A percentile compares a stretch with the other conserved stretches of the same genome.
Conservation (phyloP, 2,329 filamentous ascomycete genomes). For the Curvularia sp. region DNA sequence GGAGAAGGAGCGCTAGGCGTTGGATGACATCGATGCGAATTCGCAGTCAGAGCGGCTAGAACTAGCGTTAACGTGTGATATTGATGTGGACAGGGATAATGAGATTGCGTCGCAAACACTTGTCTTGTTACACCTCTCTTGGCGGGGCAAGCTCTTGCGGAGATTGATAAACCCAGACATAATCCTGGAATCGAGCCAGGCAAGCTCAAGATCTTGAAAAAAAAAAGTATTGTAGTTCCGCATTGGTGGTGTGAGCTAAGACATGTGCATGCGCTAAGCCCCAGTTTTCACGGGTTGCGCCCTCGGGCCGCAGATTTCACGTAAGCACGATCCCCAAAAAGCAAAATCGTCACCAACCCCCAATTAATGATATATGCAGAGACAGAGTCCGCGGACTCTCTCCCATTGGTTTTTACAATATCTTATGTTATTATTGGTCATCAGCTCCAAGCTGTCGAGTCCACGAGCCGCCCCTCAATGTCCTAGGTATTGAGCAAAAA, state of each 20-base stretch:
- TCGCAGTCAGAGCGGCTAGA: no score
- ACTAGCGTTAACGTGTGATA: neutral
- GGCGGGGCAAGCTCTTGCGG: neutral
- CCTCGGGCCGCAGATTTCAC: neutral
- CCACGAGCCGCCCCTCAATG: neutral
- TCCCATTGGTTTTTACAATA: neutral
- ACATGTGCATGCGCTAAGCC: neutral
- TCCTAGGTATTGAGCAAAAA: neutral
- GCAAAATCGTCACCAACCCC: neutral
- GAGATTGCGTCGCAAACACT: neutral
- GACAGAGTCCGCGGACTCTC: neutral
- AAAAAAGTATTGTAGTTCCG: neutral
- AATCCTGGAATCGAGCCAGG: neutral
- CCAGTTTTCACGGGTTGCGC: neutral
- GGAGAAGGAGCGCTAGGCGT: no score
- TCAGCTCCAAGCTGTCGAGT: neutral
- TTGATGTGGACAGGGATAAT: neutral
- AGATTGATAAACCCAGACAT: neutral
- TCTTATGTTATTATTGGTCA: neutral
- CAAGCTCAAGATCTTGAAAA: neutral
- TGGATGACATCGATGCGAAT: no score
- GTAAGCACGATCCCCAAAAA: neutral
- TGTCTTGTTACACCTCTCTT: neutral
- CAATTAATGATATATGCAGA: neutral
- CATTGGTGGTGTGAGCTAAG: neutral